phyloP scores from a whole-genome alignment of 2,329 filamentous ascomycete species.

The Amauroascus verrucosus region DNA sequence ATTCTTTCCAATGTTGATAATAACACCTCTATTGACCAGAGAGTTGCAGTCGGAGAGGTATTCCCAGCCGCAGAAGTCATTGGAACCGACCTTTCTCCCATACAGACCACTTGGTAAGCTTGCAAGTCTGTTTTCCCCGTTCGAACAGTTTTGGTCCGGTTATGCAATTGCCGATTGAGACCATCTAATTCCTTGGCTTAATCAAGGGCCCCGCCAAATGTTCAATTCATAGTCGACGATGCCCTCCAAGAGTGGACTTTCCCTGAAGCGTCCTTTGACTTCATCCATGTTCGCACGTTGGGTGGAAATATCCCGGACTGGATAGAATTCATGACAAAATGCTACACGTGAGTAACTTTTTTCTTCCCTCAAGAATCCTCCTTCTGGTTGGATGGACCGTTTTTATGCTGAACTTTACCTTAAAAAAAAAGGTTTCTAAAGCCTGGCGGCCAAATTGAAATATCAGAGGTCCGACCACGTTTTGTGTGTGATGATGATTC shows the following conservation, averaged over 20 bases:
- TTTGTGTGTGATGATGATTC: slow-evolving; percentile 16
- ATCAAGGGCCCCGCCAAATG: slow-evolving; percentile 47
- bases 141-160: neutral
- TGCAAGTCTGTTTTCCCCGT: slow-evolving; percentile 18
- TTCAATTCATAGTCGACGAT: slow-evolving; percentile 54
- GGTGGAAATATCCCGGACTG: slow-evolving; percentile 46
- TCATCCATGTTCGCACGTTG: slow-evolving; percentile 46
- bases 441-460: slow-evolving; percentile 21
- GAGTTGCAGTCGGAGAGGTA: slow-evolving; percentile 11
- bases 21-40: neutral
- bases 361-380: slow-evolving; percentile 20
- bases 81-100: slow-evolving; percentile 14
- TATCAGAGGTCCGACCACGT: slow-evolving; percentile 18
- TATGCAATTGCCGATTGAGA: neutral
- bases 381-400: neutral
- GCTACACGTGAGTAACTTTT: slow-evolving; percentile 36
- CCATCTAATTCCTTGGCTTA: no score
- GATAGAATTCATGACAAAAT: slow-evolving; percentile 38
- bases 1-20: neutral
- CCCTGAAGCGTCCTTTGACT: slow-evolving; percentile 42
- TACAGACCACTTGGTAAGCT: slow-evolving; percentile 14
- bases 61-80: slow-evolving; percentile 14
- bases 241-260: slow-evolving; percentile 51
- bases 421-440: slow-evolving; percentile 18
- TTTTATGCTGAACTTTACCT: slow-evolving; percentile 14